A percentile compares a stretch with the other conserved stretches of the same genome.
phyloP scores from a whole-genome alignment of 2,329 filamentous ascomycete species.

The Dothideomycetidae sp. region DNA sequence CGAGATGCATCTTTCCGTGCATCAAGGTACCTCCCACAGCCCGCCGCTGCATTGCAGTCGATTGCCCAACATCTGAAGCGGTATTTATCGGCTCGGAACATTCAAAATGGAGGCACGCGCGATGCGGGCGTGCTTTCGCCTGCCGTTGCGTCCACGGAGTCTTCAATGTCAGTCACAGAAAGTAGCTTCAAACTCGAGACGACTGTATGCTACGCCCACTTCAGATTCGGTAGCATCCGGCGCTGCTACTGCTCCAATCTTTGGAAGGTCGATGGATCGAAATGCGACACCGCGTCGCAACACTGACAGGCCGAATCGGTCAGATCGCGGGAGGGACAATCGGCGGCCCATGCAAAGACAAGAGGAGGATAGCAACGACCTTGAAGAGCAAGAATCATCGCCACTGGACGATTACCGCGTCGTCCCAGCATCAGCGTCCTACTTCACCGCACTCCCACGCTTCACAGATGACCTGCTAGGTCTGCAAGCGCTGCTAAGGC shows the following conservation, averaged over 20 bases:
- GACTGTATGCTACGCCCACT: conserved; percentile 18
- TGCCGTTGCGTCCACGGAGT: conserved; percentile 16
- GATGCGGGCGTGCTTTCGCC: conserved; percentile 19
- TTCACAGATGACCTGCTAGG: conserved; percentile 76
- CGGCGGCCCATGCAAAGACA: background rate
- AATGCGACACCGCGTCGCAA: conserved; percentile 15
- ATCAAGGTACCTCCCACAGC: background rate
- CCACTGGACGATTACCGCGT: conserved; percentile 43
- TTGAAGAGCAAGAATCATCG: conserved; percentile 10
- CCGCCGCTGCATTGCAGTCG: background rate
- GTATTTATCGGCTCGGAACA: background rate
- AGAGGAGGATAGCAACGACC: conserved; percentile 10
- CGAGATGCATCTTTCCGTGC: background rate
- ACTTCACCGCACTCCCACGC: conserved; percentile 73
- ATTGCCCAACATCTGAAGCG: background rate
- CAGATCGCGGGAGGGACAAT: background rate
- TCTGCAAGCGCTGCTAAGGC: conserved; percentile 56
- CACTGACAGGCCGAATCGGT: background rate
- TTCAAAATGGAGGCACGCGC: conserved; percentile 19
- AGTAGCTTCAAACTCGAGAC: conserved; percentile 13
- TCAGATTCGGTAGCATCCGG: background rate
- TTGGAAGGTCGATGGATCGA: conserved; percentile 17
- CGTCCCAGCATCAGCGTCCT: conserved; percentile 76
- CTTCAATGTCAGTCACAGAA: conserved; percentile 14
- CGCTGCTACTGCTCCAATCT: conserved; percentile 9